Evolutionary conservation across 352 stramenopile species (phyloP).

Genomic region (Pythium phragmitis): DNA sequence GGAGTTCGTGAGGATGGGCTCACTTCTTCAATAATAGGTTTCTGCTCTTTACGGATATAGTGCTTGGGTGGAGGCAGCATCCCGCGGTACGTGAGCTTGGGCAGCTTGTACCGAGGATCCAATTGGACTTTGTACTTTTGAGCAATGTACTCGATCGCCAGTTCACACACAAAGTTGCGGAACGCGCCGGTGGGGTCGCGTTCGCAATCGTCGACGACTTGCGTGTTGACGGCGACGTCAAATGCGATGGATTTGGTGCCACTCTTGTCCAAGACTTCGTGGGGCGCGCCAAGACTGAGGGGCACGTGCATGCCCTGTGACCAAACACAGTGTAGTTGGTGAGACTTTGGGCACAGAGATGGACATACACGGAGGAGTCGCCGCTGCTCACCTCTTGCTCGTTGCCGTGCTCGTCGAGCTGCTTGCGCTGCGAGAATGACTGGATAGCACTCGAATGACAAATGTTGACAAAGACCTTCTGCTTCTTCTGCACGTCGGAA

Average conservation of each 20-base stretch:
- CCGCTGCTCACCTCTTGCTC: slow-evolving; percentile 56
- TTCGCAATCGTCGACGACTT: slow-evolving; percentile 67
- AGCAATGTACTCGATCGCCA: slow-evolving; percentile 81
- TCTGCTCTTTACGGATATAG: slow-evolving; percentile 74
- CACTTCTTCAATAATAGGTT: slow-evolving; percentile 77
- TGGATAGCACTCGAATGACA: slow-evolving; percentile 70
- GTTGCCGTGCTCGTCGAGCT: slow-evolving; percentile 68
- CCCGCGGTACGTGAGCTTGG: slow-evolving; percentile 62
- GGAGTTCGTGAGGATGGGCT: background rate
- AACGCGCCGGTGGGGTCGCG: slow-evolving; percentile 66
- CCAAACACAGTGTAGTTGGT: background rate
- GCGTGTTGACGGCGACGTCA: slow-evolving; percentile 79
- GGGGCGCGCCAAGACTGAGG: slow-evolving; percentile 61
- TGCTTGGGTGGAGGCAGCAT: slow-evolving; percentile 65
- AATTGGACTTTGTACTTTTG: slow-evolving; percentile 86
- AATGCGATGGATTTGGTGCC: slow-evolving; percentile 59
- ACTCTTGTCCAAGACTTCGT: slow-evolving; percentile 78
- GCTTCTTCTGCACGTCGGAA: slow-evolving; percentile 51
- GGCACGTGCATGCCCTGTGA: slow-evolving; percentile 72
- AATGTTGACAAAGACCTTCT: slow-evolving; percentile 84
- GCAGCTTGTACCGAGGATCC: slow-evolving; percentile 75
- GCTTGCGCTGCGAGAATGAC: slow-evolving; percentile 75
- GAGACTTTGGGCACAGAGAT: background rate
- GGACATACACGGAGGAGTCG: background rate
- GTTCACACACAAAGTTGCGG: slow-evolving; percentile 80